phyloP scores from a whole-genome alignment of 208 protist genomes.

The Trypanosoma mega region DNA sequence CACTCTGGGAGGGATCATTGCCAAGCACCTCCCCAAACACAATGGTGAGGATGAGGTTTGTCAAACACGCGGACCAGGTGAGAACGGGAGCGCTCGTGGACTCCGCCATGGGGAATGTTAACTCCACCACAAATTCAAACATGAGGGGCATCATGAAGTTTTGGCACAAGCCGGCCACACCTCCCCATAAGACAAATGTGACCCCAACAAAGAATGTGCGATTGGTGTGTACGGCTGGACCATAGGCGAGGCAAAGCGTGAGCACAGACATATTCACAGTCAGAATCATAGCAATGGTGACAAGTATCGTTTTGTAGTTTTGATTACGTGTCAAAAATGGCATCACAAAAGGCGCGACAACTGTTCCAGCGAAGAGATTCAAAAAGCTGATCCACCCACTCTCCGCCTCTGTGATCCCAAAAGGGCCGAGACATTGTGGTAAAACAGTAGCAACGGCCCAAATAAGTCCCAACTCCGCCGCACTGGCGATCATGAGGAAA shows the following conservation, averaged over 20 bases:
- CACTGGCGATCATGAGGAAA: constrained; percentile 53
- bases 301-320: constrained; percentile 58
- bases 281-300: constrained; percentile 36
- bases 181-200: constrained; percentile 58
- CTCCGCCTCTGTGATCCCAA: constrained; percentile 55
- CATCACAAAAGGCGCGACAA: constrained; percentile 72
- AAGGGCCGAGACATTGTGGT: constrained; percentile 66
- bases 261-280: constrained; percentile 41
- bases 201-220: constrained; percentile 39
- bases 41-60: constrained; percentile 57
- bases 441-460: constrained; percentile 76
- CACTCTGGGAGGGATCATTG: constrained; percentile 37
- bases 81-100: constrained; percentile 68
- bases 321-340: constrained; percentile 41
- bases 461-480: constrained; percentile 67
- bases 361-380: constrained; percentile 62
- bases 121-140: constrained; percentile 83
- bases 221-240: constrained; percentile 43
- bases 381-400: constrained; percentile 70
- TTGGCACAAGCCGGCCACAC: constrained; percentile 60
- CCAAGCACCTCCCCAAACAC: constrained; percentile 65
- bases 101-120: constrained; percentile 76
- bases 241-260: constrained; percentile 58
- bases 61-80: constrained; percentile 65
- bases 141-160: constrained; percentile 84